Evolutionary conservation across 106 monocot genomes (phyloP).

Genomic region (Amphibolis antarctica): DNA sequence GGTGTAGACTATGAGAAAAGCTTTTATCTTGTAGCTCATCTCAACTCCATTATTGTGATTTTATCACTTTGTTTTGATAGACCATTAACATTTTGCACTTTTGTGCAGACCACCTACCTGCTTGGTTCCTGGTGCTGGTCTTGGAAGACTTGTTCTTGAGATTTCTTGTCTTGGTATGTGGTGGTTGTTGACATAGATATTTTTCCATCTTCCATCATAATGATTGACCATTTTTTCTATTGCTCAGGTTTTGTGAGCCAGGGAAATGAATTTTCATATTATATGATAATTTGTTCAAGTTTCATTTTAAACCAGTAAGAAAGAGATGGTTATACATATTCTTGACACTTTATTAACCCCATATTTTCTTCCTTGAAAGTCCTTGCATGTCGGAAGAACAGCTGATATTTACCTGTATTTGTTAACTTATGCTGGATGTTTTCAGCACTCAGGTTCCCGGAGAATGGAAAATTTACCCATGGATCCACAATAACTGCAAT

Average conservation of each 20-base stretch:
- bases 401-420: background rate
- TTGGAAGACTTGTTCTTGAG: constrained; percentile 88
- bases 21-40: too few relatives aligned
- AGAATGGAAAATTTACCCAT: constrained; percentile 93
- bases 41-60: too few relatives aligned
- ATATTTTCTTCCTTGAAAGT: background rate
- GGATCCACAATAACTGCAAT: constrained; percentile 98
- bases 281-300: constrained; percentile 99
- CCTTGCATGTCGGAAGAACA: background rate
- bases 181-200: too few relatives aligned
- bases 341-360: background rate
- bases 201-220: background rate
- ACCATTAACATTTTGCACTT: background rate
- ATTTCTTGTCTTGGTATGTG: constrained; percentile 84
- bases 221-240: background rate
- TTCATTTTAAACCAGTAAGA: constrained; percentile 97
- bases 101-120: constrained; percentile 64
- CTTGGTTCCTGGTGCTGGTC: constrained; percentile 95
- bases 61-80: background rate
- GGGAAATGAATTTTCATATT: constrained; percentile 98
- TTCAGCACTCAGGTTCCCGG: constrained; percentile 49
- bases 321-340: background rate
- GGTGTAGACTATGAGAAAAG: too few relatives aligned
- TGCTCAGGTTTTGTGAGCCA: constrained; percentile 69
- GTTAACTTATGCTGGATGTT: constrained; percentile 2